These are phyloP conservation scores for Hyphopichia buzzinii DNA, from an alignment of 1,139 yeast species.

Conservation along the genomic window DNA sequence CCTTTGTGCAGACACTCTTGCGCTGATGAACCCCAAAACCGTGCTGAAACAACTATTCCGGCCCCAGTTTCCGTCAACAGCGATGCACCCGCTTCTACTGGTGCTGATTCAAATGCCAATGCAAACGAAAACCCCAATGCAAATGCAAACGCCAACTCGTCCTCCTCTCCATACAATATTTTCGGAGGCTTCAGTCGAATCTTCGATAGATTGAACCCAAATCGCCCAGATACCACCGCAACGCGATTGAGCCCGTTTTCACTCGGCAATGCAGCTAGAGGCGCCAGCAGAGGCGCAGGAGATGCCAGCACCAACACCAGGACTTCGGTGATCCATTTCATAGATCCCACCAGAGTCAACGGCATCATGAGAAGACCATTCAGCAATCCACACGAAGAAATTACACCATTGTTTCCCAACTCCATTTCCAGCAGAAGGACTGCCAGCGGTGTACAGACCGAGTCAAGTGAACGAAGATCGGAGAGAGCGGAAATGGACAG, in stretches of 20 bases:
- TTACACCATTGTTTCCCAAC: conserved; percentile 36
- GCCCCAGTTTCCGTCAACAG: too few species aligned
- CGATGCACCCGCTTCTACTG: too few species aligned
- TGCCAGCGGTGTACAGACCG: conserved; percentile 45
- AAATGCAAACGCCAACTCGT: neutral
- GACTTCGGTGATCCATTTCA: neutral
- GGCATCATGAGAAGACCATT: conserved; percentile 12
- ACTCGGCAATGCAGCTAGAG: too few species aligned
- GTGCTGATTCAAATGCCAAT: too few species aligned
- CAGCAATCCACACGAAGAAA: conserved; percentile 4
- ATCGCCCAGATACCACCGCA: too few species aligned
- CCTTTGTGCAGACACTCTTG: conserved; percentile 69
- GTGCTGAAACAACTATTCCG: too few species aligned
- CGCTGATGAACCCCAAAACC: conserved; percentile 2
- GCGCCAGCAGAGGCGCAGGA: too few species aligned
- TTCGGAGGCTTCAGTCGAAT: neutral
- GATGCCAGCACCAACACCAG: too few species aligned
- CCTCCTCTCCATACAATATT: neutral
- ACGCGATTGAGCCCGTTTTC: too few species aligned
- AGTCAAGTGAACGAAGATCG: neutral
- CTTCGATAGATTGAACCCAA: neutral
- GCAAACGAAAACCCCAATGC: neutral
- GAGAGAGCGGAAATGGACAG: conserved; percentile 1
- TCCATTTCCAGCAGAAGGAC: conserved; percentile 56
- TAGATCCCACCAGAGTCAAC: conserved; percentile 1